A percentile compares a stretch with the other conserved stretches of the same genome.
phyloP scores from a whole-genome alignment of 108 stramenopile species.

The Pseudonitzschia delicatissima region DNA sequence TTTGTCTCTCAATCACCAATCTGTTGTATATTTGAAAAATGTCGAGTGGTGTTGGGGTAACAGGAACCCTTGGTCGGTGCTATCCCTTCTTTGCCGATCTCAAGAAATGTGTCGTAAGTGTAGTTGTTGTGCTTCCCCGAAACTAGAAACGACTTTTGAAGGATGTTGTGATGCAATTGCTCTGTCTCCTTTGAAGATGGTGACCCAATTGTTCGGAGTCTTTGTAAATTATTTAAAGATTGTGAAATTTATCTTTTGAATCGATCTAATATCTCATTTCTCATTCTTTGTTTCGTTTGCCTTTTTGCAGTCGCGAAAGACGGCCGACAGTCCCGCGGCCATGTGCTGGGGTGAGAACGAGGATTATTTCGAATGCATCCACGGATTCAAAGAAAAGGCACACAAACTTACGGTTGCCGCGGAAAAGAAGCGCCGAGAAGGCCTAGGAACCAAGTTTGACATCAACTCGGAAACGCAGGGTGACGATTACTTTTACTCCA shows the following conservation, averaged over 20 bases:
- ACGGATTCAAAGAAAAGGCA: conserved; percentile 73
- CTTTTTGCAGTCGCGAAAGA: conserved; percentile 27
- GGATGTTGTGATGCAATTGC: neutral
- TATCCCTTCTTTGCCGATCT: conserved; percentile 82
- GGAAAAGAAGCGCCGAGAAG: conserved; percentile 54
- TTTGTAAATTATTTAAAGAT: too few species aligned
- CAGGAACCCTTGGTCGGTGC: conserved; percentile 72
- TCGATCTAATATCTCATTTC: too few species aligned
- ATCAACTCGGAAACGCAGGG: conserved; percentile 6
- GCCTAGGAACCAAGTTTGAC: conserved; percentile 29
- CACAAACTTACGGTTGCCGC: conserved; percentile 52
- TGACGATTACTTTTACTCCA: neutral
- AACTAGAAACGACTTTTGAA: neutral
- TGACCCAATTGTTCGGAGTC: too few species aligned
- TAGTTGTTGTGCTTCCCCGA: conserved; percentile 3
- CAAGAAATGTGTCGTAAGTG: conserved; percentile 75
- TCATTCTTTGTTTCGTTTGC: neutral
- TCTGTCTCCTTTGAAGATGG: neutral
- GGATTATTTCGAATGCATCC: conserved; percentile 91
- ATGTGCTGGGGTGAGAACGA: conserved; percentile 54
- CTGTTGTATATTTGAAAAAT: too few species aligned
- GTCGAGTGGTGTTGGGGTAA: conserved; percentile 76
- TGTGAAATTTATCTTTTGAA: too few species aligned
- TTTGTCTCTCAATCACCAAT: too few species aligned
- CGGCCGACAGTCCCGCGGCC: conserved; percentile 21